Evolutionary conservation across 768 basidiomycete genomes (phyloP).

Genomic region (Russula sp.): DNA sequence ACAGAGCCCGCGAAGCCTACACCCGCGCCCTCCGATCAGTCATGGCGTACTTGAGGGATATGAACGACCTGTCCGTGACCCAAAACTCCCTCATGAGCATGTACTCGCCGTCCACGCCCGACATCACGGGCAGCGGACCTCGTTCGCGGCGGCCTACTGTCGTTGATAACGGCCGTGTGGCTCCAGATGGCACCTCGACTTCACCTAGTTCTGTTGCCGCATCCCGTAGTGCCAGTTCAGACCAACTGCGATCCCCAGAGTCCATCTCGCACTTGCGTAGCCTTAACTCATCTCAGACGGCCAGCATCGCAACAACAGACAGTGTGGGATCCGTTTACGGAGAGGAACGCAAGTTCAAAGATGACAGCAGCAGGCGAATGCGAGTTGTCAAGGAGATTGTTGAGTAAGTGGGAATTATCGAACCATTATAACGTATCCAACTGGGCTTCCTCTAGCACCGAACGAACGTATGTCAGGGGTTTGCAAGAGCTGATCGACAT

Average conservation of each 20-base stretch:
- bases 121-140: conserved; percentile 35
- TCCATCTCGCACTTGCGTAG: conserved; percentile 59
- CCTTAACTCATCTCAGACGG: conserved; percentile 58
- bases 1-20: conserved; percentile 66
- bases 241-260: conserved; percentile 64
- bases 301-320: conserved; percentile 73
- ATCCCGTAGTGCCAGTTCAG: conserved; percentile 42
- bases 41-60: conserved; percentile 94
- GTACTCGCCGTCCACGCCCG: conserved; percentile 54
- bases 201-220: conserved; percentile 43
- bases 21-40: conserved; percentile 82
- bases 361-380: conserved; percentile 81
- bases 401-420: conserved; percentile 52
- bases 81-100: conserved; percentile 57
- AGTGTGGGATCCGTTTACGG: conserved; percentile 55
- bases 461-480: conserved; percentile 92
- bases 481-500: conserved; percentile 92
- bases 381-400: conserved; percentile 90
- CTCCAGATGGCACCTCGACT: conserved; percentile 46
- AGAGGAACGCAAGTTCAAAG: conserved; percentile 87
- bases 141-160: conserved; percentile 69
- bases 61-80: conserved; percentile 83
- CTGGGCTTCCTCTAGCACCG: conserved; percentile 57
- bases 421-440: conserved; percentile 26
- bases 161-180: conserved; percentile 54